Base-by-base conservation (phyloP, 2,329 filamentous ascomycete genomes). In the Plectosphaerella plurivora region DNA sequence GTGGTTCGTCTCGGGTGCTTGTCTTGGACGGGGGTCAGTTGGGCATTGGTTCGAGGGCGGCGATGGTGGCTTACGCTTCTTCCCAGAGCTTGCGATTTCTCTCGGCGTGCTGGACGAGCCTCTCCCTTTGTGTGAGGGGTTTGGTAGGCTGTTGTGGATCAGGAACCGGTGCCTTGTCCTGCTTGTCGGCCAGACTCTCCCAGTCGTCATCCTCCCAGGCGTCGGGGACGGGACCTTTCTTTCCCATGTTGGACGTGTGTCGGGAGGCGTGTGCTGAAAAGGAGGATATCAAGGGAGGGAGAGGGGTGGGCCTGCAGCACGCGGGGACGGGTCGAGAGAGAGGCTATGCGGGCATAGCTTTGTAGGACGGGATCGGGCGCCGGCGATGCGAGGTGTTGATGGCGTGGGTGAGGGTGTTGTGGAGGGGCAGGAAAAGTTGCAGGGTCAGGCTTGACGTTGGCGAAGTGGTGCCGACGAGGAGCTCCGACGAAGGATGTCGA, bases 141-240 rank as follows among this genome's bases (percentile, higher is more conserved):
- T 67, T 67, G 60, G 71, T 69, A 16, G 68, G 64, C 49, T 62
- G 62, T 33, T 9, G 28, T 36, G 63, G 61, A 51, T 62, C 60
- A 51, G 66, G 58, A 33, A 68, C 62, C n/a, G 68, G 59, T 50
- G 71, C 72, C 56, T 70, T 67, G 36, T 65, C 63, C 47, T 68
- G 65, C 53, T 66, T 78, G 67, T 96, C 91, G 53, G 88, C 90
- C 65, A 88, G 81, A 6, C 75, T 72, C 67, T 93, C 89, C 91
- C 92, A 97, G 64, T 96, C 89, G 61, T 94, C 88, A 61, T 96
- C 80, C 35, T 93, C 91, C 93, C 93, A 97, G 18, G 91, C 92
- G 67, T 91, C 83, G 37, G 88, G 86, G 53, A 87, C 68, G 20
- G 68, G 69, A 47, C 61, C 76, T 72, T 67, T 72, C 71, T 73